Evolutionary conservation across 1,139 yeast genomes (phyloP), one percentile per base, ranked within the genome.

Genomic region (Tardiomyces depauwii): DNA sequence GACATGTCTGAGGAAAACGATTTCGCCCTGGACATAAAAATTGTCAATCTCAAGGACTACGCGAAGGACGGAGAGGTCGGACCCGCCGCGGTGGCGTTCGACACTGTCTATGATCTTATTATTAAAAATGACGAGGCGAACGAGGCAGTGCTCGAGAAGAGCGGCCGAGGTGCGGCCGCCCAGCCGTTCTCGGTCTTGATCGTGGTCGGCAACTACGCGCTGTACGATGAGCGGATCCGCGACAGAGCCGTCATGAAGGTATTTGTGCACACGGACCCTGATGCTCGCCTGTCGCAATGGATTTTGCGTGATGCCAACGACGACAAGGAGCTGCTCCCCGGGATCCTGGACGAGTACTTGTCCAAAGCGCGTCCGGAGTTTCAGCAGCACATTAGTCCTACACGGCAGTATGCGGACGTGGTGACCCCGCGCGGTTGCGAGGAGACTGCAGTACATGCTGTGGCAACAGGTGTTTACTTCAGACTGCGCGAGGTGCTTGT

Each of bases 251-350:
- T 78, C 2, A 70, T 88, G 55, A 82, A 78, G 56, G 78, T 88
- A 2, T 89, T 82, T 57, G 72, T 88, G n/a, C 93, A 85, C 55
- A 76, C 89, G 53, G 96, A 89, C 61, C 78, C 93, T 1, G 97
- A 89, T 61, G 78, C 85, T 4, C 68, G 96, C 49, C 66, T 89
- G 42, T 81, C 86, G 14, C 73, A 94, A 51, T 79, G 91, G 85
- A 82, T 65, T 41, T 46, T 63, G 42, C 51, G 64, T 33, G 68
- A 65, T 44, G 16, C 23, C 18, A 41, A 41, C 27, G 44, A 50
- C 18, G 61, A 61, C 18, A 49, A 53, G 30, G 49, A 40, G 39
- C 60, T 65, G 41, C 65, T 85, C 46, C 77, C 76, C 41, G 58
- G 62, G 0, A 70, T 86, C 27, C 63, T 88, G 28, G 74, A 76